Percentiles rank a stretch among this genome's conserved stretches.
Conservation (phyloP, 2,329 filamentous ascomycete genomes). For the Hypoxylon sp. region DNA sequence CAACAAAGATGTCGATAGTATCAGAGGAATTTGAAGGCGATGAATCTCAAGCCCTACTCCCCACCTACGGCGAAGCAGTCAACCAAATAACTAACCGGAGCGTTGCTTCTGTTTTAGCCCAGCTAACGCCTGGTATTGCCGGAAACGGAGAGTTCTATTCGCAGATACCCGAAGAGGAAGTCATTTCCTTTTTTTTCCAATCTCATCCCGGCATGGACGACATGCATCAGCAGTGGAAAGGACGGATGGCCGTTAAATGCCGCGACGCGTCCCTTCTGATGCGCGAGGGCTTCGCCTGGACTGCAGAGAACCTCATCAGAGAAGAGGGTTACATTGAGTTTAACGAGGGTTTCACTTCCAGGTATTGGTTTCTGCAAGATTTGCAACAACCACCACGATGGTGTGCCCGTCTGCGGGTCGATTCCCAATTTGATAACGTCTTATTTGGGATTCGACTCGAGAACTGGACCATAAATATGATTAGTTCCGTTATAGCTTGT, state of each 20-base stretch:
- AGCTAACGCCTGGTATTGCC: slow-evolving; percentile 16
- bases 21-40: slow-evolving; percentile 8
- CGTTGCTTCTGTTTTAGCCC: neutral
- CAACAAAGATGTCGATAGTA: slow-evolving; percentile 13
- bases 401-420: slow-evolving; percentile 18
- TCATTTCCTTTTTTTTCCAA: neutral
- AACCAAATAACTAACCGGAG: slow-evolving; percentile 3
- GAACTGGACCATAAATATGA: slow-evolving; percentile 10
- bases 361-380: slow-evolving; percentile 26
- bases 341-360: neutral
- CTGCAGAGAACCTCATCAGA: slow-evolving; percentile 19
- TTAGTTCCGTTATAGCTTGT: slow-evolving; percentile 1
- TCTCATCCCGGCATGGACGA: neutral
- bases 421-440: neutral
- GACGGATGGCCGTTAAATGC: slow-evolving; percentile 26
- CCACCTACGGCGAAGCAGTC: slow-evolving; percentile 8
- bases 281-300: slow-evolving; percentile 36
- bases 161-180: neutral
- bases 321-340: slow-evolving; percentile 26
- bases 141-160: slow-evolving; percentile 12
- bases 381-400: slow-evolving; percentile 24
- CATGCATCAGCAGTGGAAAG: slow-evolving; percentile 11
- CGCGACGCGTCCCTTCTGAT: slow-evolving; percentile 26
- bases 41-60: slow-evolving; percentile 8
- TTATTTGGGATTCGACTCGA: slow-evolving; percentile 18